Percentiles rank a stretch among this genome's conserved stretches.
phyloP scores from a whole-genome alignment of 225 moss, liverwort and hornwort species.

The Asterella californica region DNA sequence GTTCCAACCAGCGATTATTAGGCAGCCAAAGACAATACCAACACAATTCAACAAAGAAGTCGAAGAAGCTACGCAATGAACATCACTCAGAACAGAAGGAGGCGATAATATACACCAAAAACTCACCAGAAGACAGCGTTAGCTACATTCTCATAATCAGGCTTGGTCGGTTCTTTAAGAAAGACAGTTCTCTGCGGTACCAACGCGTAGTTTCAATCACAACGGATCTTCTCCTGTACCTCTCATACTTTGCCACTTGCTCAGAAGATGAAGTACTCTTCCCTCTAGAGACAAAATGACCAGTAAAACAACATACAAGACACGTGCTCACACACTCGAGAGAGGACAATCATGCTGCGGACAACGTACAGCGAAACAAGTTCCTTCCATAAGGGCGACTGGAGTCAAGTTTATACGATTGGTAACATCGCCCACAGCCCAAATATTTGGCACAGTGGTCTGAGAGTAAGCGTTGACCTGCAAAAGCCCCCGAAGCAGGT shows the following conservation, averaged over 20 bases:
- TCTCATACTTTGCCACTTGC: not conserved
- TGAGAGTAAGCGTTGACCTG: slow-evolving; percentile 92
- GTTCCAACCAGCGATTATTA: not conserved
- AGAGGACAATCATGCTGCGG: not conserved
- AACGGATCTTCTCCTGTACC: not conserved
- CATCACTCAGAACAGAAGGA: not conserved
- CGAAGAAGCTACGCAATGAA: not conserved
- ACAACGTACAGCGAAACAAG: slow-evolving; percentile 64
- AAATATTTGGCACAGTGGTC: slow-evolving; percentile 67
- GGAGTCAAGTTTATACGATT: slow-evolving; percentile 83
- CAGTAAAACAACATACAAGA: not conserved
- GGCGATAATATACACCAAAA: not conserved
- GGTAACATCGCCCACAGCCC: slow-evolving; percentile 93
- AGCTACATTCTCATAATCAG: slow-evolving; percentile 70
- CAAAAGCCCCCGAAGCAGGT: not conserved
- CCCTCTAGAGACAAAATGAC: not conserved
- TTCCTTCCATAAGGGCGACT: slow-evolving; percentile 97
- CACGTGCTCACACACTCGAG: not conserved
- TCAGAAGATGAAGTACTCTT: not conserved
- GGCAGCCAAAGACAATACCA: no score
- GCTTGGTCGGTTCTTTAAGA: slow-evolving; percentile 56
- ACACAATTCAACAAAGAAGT: not conserved
- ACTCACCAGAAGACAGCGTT: slow-evolving; percentile 78
- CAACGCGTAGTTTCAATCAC: not conserved
- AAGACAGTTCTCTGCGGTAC: slow-evolving; percentile 76